Evolutionary conservation across 805 yeast species (phyloP).

Genomic region (Wickerhamomyces rabaulensis): DNA sequence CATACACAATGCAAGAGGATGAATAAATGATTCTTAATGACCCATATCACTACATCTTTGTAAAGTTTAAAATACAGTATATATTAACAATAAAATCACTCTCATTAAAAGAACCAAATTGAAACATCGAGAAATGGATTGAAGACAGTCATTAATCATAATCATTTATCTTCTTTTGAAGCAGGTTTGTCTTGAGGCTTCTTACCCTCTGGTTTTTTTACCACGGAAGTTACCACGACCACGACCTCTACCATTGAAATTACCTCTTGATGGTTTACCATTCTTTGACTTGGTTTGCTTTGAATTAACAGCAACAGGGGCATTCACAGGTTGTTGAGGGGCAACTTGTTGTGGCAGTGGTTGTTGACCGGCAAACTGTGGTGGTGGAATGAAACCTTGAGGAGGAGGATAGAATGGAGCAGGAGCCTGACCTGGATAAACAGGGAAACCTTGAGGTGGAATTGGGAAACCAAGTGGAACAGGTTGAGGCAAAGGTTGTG

Average conservation of each 20-base stretch:
- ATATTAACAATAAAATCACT: not conserved
- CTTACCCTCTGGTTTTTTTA: not conserved
- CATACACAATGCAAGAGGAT: conserved; percentile 36
- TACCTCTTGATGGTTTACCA: conserved; percentile 8
- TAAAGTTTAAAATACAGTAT: too few relatives aligned
- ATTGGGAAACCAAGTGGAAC: not conserved
- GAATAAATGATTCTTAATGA: too few relatives aligned
- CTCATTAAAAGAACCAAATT: not conserved
- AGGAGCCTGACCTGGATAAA: conserved; percentile 17
- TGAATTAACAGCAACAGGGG: not conserved
- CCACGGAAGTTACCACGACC: conserved; percentile 3
- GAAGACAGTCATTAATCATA: not conserved
- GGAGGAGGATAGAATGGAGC: conserved; percentile 16
- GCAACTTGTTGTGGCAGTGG: conserved; percentile 1
- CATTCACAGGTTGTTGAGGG: not conserved
- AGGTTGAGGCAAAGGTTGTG: conserved; percentile 8
- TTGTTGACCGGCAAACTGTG: not conserved
- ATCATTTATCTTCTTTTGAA: not conserved
- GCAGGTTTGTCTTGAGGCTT: not conserved
- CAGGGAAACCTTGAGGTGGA: conserved; percentile 14
- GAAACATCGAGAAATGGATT: not conserved
- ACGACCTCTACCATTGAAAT: conserved; percentile 21
- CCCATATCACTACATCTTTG: too few relatives aligned
- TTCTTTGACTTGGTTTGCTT: not conserved
- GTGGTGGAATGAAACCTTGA: conserved; percentile 2